These are phyloP conservation scores for Erodium maritimum DNA, from an alignment of 345 rosid species.

Conservation along the genomic window DNA sequence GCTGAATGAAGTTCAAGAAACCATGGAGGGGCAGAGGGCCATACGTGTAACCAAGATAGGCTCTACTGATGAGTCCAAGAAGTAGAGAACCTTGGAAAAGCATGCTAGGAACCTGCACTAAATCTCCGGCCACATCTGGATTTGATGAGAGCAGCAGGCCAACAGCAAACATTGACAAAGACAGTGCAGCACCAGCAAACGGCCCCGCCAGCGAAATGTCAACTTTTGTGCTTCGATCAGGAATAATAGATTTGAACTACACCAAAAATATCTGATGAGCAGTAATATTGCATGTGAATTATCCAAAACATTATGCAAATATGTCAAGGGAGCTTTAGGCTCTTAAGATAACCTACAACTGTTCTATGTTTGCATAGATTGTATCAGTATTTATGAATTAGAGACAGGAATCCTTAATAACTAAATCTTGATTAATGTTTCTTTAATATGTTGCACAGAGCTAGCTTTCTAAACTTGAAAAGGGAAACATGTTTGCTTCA, in stretches of 20 bases:
- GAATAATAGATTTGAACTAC: constrained; percentile 91
- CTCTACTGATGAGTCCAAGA: constrained; percentile 91
- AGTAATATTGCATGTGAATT: no score
- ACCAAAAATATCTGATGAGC: no score
- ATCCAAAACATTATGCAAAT: no score
- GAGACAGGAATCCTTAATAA: no score
- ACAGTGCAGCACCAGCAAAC: constrained; percentile 80
- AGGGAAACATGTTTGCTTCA: no score
- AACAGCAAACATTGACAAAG: constrained; percentile 75
- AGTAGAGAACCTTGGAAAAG: constrained; percentile 92
- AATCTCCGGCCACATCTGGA: constrained; percentile 62
- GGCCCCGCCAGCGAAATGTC: constrained; percentile 90
- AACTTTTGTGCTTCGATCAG: constrained; percentile 79
- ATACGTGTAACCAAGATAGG: constrained; percentile 75
- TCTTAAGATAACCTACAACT: no score
- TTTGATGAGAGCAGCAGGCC: constrained; percentile 77
- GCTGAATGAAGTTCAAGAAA: not conserved
- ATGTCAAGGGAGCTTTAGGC: no score
- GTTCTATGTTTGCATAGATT: no score
- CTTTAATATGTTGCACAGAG: no score
- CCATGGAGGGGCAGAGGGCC: constrained; percentile 16
- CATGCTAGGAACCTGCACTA: constrained; percentile 85
- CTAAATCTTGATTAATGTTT: no score
- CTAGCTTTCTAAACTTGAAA: no score
- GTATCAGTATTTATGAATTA: no score